A percentile compares a stretch with the other conserved stretches of the same genome.
These are phyloP conservation scores for Monosporascus sp. DNA, from an alignment of 2,329 filamentous ascomycete genomes.

Conservation along the genomic window DNA sequence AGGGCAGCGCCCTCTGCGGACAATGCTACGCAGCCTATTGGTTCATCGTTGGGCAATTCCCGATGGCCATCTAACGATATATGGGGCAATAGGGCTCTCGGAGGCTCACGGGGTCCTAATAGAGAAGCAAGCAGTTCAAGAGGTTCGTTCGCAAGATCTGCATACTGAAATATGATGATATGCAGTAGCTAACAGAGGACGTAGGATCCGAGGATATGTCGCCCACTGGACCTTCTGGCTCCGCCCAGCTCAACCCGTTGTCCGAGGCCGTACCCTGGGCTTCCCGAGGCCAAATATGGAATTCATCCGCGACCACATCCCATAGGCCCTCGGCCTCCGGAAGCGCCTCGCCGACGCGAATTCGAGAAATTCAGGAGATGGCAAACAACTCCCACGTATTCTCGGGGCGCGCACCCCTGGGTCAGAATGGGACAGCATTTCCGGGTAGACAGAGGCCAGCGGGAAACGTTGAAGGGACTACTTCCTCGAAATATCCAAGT, in stretches of 20 bases:
- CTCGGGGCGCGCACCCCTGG: constrained; percentile 39
- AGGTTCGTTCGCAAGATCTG: constrained; percentile 34
- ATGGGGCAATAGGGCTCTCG: constrained; percentile 44
- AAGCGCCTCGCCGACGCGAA: constrained; percentile 54
- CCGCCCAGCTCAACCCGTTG: constrained; percentile 61
- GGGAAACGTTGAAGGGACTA: constrained; percentile 38
- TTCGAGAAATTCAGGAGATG: constrained; percentile 43
- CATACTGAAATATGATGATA: background rate
- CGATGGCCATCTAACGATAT: constrained; percentile 38
- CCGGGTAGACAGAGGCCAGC: constrained; percentile 29
- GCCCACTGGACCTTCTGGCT: constrained; percentile 56
- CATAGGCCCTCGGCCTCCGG: constrained; percentile 40
- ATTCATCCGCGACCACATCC: constrained; percentile 37
- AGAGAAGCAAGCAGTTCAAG: constrained; percentile 39
- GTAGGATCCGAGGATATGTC: constrained; percentile 34
- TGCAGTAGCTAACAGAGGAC: constrained; percentile 13
- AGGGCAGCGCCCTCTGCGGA: constrained; percentile 28
- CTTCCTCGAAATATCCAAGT: constrained; percentile 32
- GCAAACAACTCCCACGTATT: constrained; percentile 41
- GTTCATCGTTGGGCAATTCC: constrained; percentile 32
- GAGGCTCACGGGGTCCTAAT: constrained; percentile 38
- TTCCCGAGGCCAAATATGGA: constrained; percentile 52
- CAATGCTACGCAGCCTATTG: constrained; percentile 30
- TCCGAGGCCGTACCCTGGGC: constrained; percentile 64
- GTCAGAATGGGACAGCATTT: constrained; percentile 29